phyloP scores from a whole-genome alignment of 169 alveolate species.

The Plasmodium yoelii region DNA sequence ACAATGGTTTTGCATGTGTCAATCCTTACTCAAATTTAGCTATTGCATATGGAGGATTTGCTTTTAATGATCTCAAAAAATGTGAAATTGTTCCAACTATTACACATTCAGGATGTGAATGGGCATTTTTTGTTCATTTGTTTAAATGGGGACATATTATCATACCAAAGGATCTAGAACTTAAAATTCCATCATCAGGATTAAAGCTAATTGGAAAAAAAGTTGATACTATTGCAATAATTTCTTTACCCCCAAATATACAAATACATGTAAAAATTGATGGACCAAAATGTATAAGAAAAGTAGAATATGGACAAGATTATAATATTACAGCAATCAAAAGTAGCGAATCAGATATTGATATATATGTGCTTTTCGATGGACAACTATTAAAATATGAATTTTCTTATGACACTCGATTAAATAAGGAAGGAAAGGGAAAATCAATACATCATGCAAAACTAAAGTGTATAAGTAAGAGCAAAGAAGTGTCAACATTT shows the following conservation, averaged over 20 bases:
- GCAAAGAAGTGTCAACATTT: conserved; percentile 58
- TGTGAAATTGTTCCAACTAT: conserved; percentile 78
- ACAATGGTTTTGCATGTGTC: conserved; percentile 81
- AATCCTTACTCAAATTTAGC: conserved; percentile 81
- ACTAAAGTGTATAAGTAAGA: conserved; percentile 69
- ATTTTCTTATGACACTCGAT: conserved; percentile 81
- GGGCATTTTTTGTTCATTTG: conserved; percentile 85
- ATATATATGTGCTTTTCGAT: conserved; percentile 78
- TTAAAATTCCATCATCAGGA: conserved; percentile 81
- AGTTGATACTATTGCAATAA: conserved; percentile 78
- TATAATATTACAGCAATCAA: conserved; percentile 80
- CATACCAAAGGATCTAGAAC: conserved; percentile 80
- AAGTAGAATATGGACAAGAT: conserved; percentile 78
- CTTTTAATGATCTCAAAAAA: conserved; percentile 51
- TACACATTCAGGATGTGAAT: conserved; percentile 76
- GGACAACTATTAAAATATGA: conserved; percentile 79
- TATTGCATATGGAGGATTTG: conserved; percentile 83
- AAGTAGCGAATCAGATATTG: conserved; percentile 82
- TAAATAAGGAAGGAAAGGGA: conserved; percentile 78
- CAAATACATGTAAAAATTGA: conserved; percentile 77
- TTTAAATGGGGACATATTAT: conserved; percentile 83
- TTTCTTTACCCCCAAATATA: conserved; percentile 81
- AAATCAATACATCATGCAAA: conserved; percentile 56
- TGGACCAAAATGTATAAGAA: conserved; percentile 80
- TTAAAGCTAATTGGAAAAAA: conserved; percentile 77